Conservation (phyloP, 23 red algal species). For the Gracilaria gracilis region DNA sequence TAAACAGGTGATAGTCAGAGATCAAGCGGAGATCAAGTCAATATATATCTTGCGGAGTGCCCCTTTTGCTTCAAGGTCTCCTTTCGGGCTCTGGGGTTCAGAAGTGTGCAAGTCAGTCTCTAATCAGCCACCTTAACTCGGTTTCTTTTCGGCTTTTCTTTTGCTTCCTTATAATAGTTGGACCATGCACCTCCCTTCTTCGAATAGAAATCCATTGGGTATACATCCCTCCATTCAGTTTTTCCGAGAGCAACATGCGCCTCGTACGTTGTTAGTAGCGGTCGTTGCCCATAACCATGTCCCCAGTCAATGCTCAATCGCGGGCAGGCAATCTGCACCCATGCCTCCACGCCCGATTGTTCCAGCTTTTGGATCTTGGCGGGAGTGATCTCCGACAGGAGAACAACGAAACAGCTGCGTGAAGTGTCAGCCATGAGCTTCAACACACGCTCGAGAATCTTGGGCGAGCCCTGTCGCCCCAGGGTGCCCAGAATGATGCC, state of each 20-base stretch:
- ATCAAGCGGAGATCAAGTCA: too few species aligned
- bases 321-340: conserved; percentile 98
- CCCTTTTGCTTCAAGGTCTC: too few species aligned
- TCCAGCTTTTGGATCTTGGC: conserved; percentile 78
- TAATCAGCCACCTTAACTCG: background rate
- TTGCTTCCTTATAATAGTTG: conserved; percentile 84
- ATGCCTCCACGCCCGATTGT: conserved; percentile 81
- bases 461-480: conserved; percentile 91
- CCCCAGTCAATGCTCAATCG: conserved; percentile 99
- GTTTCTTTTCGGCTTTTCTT: conserved; percentile 10
- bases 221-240: conserved; percentile 74
- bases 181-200: conserved; percentile 90
- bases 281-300: conserved; percentile 68
- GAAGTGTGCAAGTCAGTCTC: background rate
- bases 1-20: too few species aligned
- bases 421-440: conserved; percentile 27
- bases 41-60: too few species aligned
- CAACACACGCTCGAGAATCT: conserved; percentile 72
- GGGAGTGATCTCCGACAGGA: conserved; percentile 89
- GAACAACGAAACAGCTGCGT: conserved; percentile 69
- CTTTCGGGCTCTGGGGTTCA: too few species aligned
- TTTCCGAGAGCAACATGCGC: conserved; percentile 82
- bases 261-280: conserved; percentile 87
- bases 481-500: conserved; percentile 95
- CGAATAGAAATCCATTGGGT: conserved; percentile 99